Evolutionary conservation across 805 yeast species (phyloP).

Genomic region (Cyberlindnera maclurae): DNA sequence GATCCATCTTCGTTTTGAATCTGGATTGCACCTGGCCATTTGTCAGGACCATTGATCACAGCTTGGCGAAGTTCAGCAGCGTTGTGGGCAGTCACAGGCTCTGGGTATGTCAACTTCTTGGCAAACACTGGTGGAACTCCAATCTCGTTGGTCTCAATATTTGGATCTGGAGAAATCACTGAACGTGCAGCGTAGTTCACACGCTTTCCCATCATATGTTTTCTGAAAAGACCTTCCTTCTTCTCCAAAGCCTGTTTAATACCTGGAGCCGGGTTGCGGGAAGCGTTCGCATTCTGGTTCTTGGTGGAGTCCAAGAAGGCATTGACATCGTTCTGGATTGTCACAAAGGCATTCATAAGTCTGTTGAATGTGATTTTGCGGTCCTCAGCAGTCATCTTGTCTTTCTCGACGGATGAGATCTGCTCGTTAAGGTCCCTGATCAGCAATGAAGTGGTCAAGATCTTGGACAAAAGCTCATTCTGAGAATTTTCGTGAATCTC

Average conservation of each 20-base stretch:
- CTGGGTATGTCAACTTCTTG: slow-evolving; percentile 90
- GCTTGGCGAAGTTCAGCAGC: slow-evolving; percentile 88
- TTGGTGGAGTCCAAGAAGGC: slow-evolving; percentile 90
- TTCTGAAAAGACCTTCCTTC: slow-evolving; percentile 97
- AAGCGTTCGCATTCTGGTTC: slow-evolving; percentile 64
- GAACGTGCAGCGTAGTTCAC: slow-evolving; percentile 99
- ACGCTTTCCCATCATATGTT: slow-evolving; percentile 99
- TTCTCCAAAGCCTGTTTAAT: slow-evolving; percentile 95
- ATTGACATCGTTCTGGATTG: slow-evolving; percentile 91
- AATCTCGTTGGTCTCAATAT: slow-evolving; percentile 93
- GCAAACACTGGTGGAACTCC: slow-evolving; percentile 99
- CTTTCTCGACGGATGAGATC: slow-evolving; percentile 54
- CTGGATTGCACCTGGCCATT: slow-evolving; percentile 98
- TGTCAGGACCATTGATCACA: slow-evolving; percentile 94
- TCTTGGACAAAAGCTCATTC: slow-evolving; percentile 77
- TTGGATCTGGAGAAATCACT: slow-evolving; percentile 98
- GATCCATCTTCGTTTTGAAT: slow-evolving; percentile 94
- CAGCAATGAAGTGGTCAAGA: slow-evolving; percentile 70
- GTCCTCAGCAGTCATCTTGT: slow-evolving; percentile 57
- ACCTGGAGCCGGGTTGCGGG: slow-evolving; percentile 78
- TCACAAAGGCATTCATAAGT: slow-evolving; percentile 92
- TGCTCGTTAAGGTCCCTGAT: slow-evolving; percentile 89
- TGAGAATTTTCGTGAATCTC: slow-evolving; percentile 92
- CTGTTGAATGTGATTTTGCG: slow-evolving; percentile 75
- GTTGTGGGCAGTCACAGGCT: slow-evolving; percentile 92